Evolutionary conservation across 1,139 yeast genomes (phyloP).

Genomic region (Pichia sp.): DNA sequence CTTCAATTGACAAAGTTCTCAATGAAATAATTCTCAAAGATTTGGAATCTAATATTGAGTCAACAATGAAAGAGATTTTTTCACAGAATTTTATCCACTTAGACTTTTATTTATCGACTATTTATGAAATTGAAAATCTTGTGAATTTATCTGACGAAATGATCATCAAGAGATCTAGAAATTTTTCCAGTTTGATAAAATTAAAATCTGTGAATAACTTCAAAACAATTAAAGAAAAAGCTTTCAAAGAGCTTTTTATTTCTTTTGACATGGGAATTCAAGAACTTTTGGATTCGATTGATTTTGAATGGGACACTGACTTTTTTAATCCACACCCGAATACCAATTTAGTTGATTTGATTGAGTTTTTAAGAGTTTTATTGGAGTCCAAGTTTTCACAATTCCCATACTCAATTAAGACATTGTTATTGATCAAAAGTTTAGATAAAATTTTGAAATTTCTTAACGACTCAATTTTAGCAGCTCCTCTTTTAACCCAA

Average conservation of each 20-base stretch:
- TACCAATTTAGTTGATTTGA: constrained; percentile 72
- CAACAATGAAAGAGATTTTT: constrained; percentile 79
- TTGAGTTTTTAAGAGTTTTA: constrained; percentile 79
- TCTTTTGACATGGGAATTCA: too few species aligned
- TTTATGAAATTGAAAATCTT: constrained; percentile 44
- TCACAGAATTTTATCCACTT: constrained; percentile 84
- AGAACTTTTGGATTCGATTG: constrained; percentile 58
- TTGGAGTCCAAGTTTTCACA: constrained; percentile 82
- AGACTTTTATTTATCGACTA: constrained; percentile 67
- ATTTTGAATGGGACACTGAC: constrained; percentile 70
- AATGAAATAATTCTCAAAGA: constrained; percentile 64
- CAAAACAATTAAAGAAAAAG: constrained; percentile 54
- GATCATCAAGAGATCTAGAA: constrained; percentile 18
- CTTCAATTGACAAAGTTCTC: constrained; percentile 62
- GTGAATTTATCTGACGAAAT: constrained; percentile 23
- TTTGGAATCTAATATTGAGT: constrained; percentile 54
- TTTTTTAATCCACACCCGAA: constrained; percentile 54
- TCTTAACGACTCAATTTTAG: constrained; percentile 52
- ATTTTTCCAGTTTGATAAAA: constrained; percentile 16
- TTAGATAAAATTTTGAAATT: constrained; percentile 78
- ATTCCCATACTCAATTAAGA: constrained; percentile 69
- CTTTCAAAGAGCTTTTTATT: constrained; percentile 23
- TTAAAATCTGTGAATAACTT: constrained; percentile 50
- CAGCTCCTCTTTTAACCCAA: constrained; percentile 28
- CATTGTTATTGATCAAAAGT: constrained; percentile 74